Percentiles rank a stretch among this genome's conserved stretches.
Evolutionary conservation across 495 filamentous ascomycete species (phyloP).

Genomic region (Xylaria cubensis): DNA sequence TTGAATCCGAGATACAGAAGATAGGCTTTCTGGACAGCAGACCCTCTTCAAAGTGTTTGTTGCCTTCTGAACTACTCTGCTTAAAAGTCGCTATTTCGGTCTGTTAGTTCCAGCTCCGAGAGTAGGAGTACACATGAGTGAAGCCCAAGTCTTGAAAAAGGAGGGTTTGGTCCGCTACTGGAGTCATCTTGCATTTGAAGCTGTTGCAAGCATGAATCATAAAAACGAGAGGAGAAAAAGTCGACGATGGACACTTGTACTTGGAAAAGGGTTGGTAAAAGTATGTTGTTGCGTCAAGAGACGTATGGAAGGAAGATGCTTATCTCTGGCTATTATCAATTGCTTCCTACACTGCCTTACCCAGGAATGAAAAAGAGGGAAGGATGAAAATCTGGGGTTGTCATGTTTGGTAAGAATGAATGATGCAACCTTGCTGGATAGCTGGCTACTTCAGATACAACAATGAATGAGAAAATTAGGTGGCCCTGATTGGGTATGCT

Average conservation of each 20-base stretch:
- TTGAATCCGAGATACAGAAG: not conserved
- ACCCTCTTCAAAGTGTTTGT: not conserved
- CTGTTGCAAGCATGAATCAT: not conserved
- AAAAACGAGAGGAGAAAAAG: not conserved
- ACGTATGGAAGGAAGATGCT: not conserved
- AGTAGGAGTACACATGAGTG: not conserved
- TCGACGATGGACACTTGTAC: not conserved
- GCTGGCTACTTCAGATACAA: not conserved
- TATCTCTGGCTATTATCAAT: conserved; percentile 3
- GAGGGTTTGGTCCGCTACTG: not conserved
- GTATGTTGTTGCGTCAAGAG: not conserved
- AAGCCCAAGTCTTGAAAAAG: not conserved
- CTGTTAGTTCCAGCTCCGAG: too few species aligned
- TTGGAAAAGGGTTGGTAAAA: not conserved
- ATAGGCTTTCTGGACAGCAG: not conserved
- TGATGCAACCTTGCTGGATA: not conserved
- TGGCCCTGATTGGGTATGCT: not conserved
- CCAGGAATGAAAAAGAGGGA: not conserved
- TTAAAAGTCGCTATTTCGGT: not conserved
- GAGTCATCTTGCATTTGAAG: not conserved
- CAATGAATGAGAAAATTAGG: not conserved
- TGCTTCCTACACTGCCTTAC: not conserved
- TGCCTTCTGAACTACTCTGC: not conserved
- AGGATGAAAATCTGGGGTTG: not conserved
- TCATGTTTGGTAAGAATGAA: not conserved